Evolutionary conservation across 2,329 filamentous ascomycete species (phyloP), one percentile per base, ranked within the genome.

Genomic region (Penicillium sp.): DNA sequence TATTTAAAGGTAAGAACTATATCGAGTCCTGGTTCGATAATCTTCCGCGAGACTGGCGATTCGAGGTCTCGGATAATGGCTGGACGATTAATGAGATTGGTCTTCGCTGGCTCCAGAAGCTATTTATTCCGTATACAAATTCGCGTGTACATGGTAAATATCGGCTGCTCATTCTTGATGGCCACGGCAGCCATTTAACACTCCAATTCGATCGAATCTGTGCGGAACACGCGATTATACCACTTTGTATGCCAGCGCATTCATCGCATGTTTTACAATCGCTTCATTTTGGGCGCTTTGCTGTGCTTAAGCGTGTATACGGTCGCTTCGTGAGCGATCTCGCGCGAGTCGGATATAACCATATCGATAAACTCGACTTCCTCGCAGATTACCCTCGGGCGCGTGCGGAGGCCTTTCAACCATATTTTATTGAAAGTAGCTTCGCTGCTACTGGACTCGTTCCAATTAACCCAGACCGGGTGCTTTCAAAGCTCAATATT

Each of bases 21-120:
- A 37, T 41, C 13, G 26, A 23, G 19, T 7, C 16, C 11, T 41
- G 18, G 34, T 41, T 41, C 32, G 19, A 29, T 15, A 27, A 40
- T 11, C 23, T 41, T 23, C 30, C 33, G 14, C 10, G 32, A 6
- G 19, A 45, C 7, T 45, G 7, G 30, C 33, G 30, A 23, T 18
- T 41, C 14, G 31, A 40, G 30, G 30, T 45, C 19, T 37, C 33
- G 3, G 21, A 30, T 18, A 46, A 41, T 13, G 13, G 39, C 7
- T 46, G 25, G 21, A 41, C 38, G 26, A 45, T 29, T 13, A 30
- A 39, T 39, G 2, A 38, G 30, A 30, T 43, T 17, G 31, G 41
- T 11, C 36, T 43, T 32, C 30, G 32, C 7, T 39, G 18, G 41
- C 18, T 43, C 13, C 4, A 43, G 15, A 38, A 43, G 15, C 19